Conservation (phyloP, 495 filamentous ascomycete genomes). For the Hypoxylon trugodes region DNA sequence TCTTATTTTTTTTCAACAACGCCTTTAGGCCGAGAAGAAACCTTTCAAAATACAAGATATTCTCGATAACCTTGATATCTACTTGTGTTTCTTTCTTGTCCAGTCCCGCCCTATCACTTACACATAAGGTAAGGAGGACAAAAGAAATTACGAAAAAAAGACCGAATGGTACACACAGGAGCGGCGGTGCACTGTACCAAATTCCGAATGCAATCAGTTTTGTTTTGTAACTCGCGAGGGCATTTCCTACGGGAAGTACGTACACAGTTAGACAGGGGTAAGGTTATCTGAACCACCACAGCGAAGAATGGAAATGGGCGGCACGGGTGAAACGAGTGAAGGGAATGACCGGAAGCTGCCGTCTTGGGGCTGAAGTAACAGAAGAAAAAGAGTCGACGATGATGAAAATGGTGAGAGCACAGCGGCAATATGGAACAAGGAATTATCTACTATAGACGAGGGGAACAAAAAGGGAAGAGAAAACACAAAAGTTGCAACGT, state of each 20-base stretch:
- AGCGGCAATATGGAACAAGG: conserved; percentile 24
- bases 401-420: conserved; percentile 6
- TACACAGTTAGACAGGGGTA: conserved; percentile 23
- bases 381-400: conserved; percentile 8
- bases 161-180: conserved; percentile 7
- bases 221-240: conserved; percentile 26
- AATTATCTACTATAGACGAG: neutral
- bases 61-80: conserved; percentile 8
- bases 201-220: conserved; percentile 37
- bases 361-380: conserved; percentile 5
- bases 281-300: conserved; percentile 21
- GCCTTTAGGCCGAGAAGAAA: neutral
- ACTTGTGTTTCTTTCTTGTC: conserved; percentile 7
- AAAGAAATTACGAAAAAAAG: conserved; percentile 27
- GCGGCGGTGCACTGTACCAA: conserved; percentile 1
- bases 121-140: neutral
- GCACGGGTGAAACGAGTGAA: conserved; percentile 34
- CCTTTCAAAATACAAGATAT: neutral
- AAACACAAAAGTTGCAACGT: conserved; percentile 5
- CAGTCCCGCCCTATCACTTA: neutral
- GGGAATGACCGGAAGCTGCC: conserved; percentile 34
- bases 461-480: conserved; percentile 7
- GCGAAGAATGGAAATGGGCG: conserved; percentile 31
- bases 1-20: too few relatives aligned
- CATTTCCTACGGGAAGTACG: conserved; percentile 9